Evolutionary conservation across 1,284 basidiomycete species (phyloP), one percentile per base, ranked within the genome.

Genomic region (Blastosporella zonata): DNA sequence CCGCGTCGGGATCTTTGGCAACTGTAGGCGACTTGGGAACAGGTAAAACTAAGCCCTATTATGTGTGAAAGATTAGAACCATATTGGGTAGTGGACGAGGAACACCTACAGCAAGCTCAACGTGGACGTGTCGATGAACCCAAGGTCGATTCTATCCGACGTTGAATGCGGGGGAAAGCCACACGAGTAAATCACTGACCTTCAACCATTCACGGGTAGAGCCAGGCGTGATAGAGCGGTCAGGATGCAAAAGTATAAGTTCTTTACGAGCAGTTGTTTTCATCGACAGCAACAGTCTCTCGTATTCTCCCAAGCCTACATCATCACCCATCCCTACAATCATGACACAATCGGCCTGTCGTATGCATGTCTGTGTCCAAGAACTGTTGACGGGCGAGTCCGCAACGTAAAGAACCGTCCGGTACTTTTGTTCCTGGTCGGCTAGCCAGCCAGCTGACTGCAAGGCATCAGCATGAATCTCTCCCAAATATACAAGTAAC

Each of bases 231-330:
- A 99, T 93, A 25, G 84, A 87, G 28, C 94, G 83, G 61, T 97
- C 93, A 2, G 94, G 86, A 63, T 99, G 96, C 8, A 99, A 75
- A 7, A 99, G 74, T 3, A 99, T 87, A 23, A 99, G 81, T 67
- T 99, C 96, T 67, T 99, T 99, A 53, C 97, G 75, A 13, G 97
- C 96, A 0, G 95, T 99, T 1, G 94, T 98, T 73, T 99, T 99
- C 81, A 93, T 87, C 5, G 93, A 91, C 35, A 94, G 79, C 39
- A 99, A 70, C 9, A 99, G 71, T 44, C 95, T 82, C 67, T 99
- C 96, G 61, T 93, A 96, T 71, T 97, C 94, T 20, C 94, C 94
- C 15, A 93, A 74, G 35, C 77, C 77, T 0, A 92, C 90, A 66
- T 97, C 94, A 56, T 96, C 93, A 2, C 91, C 93, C 78, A 96